Base-by-base conservation (phyloP, 257 asterid species). In the Catharanthus roseus region DNA sequence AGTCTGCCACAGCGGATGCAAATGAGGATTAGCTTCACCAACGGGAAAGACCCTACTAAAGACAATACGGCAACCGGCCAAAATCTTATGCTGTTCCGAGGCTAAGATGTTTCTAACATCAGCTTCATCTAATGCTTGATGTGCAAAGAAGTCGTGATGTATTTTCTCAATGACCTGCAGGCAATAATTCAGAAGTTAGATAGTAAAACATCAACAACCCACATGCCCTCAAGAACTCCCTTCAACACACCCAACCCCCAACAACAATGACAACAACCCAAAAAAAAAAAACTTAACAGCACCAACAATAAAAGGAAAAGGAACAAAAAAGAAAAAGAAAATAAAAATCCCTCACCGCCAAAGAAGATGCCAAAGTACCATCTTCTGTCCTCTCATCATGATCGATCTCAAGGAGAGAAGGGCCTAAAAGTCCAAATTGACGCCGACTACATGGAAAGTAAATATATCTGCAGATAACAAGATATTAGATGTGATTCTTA, bases 321-420 rank as follows among this genome's bases (percentile, higher is more conserved):
- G n/a, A n/a, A n/a, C n/a, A n/a, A n/a, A n/a, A n/a, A n/a, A n/a
- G n/a, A n/a, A n/a, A n/a, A n/a, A 9, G 41, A 75, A 71, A 34
- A 73, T 33, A 72, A 76, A 71, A 34, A 73, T 42, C 70, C 72
- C 96, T 90, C 84, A 93, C 99, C 85, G 90, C 78, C 77, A 91
- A 84, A 78, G 86, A 88, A 75, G 97, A 85, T 34, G 97, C 97
- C 86, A 95, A 79, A 19, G 96, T 95, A 75, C 99, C 99, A 72
- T 88, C 96, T 85, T 95, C 99, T 54, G 96, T 90, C 78, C 99
- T 88, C 88, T 95, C 99, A 68, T 95, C 99, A 64, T 91, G 97
- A 85, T 91, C 97, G 56, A 91, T 91, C 86, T 95, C 99, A 68
- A 95, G 96, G 50, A 95, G 95, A 76, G 99, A 95, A 55, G 96